Conservation (phyloP, 164 flowering plant genomes). For the grape (Vitis vinifera) region ASM3070453v1 NC_081811.1:3910501-3911000, state of each 20-base stretch:
- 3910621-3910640: conserved; percentile 84
- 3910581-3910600: conserved; percentile 87
- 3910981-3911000: conserved; percentile 88
- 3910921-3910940: conserved; percentile 99
- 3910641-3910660: conserved; percentile 95
- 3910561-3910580: conserved; percentile 63
- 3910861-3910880: neutral
- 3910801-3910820: conserved; percentile 89
- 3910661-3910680: conserved; percentile 85
- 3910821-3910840: conserved; percentile 56
- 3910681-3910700: conserved; percentile 94
- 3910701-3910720: conserved; percentile 87
- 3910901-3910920: conserved; percentile 49
- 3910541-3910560: neutral
- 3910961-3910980: conserved; percentile 94
- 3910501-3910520: neutral
- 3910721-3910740: conserved; percentile 89
- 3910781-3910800: conserved; percentile 69
- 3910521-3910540: neutral
- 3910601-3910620: conserved; percentile 83
- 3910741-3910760: conserved; percentile 91
- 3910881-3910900: neutral
- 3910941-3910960: conserved; percentile 94
- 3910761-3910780: conserved; percentile 81
- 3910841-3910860: conserved; percentile 6